Evolutionary conservation across 257 asterid species (phyloP).

Genomic region (Echium plantagineum): DNA sequence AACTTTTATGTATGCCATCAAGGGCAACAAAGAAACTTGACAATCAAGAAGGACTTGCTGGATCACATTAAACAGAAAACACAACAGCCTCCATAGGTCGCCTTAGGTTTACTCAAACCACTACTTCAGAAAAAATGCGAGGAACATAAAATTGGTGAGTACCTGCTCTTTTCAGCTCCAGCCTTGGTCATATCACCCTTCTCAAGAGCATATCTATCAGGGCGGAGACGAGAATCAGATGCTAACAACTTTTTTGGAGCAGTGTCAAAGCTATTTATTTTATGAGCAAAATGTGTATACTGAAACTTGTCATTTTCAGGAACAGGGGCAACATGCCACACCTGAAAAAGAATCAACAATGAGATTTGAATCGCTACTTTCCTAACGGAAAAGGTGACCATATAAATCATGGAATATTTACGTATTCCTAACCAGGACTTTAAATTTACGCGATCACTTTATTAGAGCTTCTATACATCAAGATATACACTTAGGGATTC

Average conservation of each 20-base stretch:
- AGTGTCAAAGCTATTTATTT: constrained; percentile 77
- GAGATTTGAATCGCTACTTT: neutral
- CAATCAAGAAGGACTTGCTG: too few relatives aligned
- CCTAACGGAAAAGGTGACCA: neutral
- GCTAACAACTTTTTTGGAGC: constrained; percentile 77
- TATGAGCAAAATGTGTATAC: constrained; percentile 77
- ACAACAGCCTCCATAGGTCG: too few relatives aligned
- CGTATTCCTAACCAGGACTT: neutral
- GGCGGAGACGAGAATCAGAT: constrained; percentile 87
- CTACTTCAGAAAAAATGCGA: neutral
- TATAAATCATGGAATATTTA: neutral
- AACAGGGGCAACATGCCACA: constrained; percentile 55
- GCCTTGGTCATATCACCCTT: constrained; percentile 79
- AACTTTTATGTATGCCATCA: too few relatives aligned
- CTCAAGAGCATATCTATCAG: constrained; percentile 86
- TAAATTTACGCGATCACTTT: too few relatives aligned
- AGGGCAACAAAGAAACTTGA: too few relatives aligned
- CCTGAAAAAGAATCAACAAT: constrained; percentile 27
- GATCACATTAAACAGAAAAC: too few relatives aligned
- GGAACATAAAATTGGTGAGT: neutral
- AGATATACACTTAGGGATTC: neutral
- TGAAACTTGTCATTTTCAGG: constrained; percentile 76
- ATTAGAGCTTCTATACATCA: neutral
- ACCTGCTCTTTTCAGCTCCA: constrained; percentile 87
- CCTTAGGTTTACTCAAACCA: too few relatives aligned